These are phyloP conservation scores for Rosa multiflora DNA, from an alignment of 306 rosid genomes.

Conservation along the genomic window DNA sequence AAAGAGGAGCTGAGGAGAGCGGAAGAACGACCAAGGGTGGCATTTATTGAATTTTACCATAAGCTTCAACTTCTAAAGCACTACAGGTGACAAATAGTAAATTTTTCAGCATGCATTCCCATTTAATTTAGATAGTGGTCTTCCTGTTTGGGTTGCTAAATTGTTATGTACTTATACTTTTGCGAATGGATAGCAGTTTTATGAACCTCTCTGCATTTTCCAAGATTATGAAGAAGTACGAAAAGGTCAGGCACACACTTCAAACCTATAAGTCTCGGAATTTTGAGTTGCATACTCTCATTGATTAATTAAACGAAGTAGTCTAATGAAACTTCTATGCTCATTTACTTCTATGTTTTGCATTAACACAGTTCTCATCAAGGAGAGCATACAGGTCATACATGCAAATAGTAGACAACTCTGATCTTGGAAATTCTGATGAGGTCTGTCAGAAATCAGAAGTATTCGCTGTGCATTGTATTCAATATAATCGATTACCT, in stretches of 20 bases:
- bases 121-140: neutral
- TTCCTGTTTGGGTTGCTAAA: slow-evolving; percentile 6
- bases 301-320: neutral
- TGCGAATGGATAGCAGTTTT: slow-evolving; percentile 47
- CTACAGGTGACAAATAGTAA: slow-evolving; percentile 52
- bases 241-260: slow-evolving; percentile 52
- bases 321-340: slow-evolving; percentile 3
- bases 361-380: slow-evolving; percentile 45
- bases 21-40: slow-evolving; percentile 55
- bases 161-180: slow-evolving; percentile 29
- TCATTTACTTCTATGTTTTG: slow-evolving; percentile 11
- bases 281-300: slow-evolving; percentile 3
- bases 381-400: slow-evolving; percentile 54
- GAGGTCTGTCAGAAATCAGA: slow-evolving; percentile 42
- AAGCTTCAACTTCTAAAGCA: slow-evolving; percentile 61
- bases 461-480: neutral
- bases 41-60: slow-evolving; percentile 64
- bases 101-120: slow-evolving; percentile 7
- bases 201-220: slow-evolving; percentile 80
- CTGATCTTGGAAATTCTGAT: slow-evolving; percentile 61
- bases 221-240: slow-evolving; percentile 81
- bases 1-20: slow-evolving; percentile 49
- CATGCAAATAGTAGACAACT: slow-evolving; percentile 67
- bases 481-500: neutral
- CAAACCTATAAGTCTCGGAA: slow-evolving; percentile 5